phyloP scores from a whole-genome alignment of 2,329 filamentous ascomycete species.

The Beauveria medogensis region DNA sequence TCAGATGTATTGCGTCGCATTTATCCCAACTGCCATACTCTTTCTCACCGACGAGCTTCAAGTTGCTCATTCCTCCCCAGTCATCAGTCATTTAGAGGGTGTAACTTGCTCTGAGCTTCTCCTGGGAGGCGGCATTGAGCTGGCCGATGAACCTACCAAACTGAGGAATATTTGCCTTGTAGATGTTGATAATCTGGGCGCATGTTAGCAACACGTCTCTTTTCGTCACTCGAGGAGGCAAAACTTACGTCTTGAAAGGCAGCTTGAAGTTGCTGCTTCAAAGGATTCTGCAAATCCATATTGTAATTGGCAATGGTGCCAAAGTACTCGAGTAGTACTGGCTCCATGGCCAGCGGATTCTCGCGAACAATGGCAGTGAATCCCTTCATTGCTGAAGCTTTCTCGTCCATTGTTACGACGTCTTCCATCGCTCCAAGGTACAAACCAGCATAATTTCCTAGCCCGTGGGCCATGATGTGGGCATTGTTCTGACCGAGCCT shows the following conservation, averaged over 20 bases:
- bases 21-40: neutral
- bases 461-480: constrained; percentile 67
- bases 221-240: neutral
- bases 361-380: constrained; percentile 77
- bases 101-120: constrained; percentile 41
- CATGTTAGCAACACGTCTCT: constrained; percentile 1
- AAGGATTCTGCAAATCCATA: constrained; percentile 49
- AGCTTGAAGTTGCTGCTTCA: constrained; percentile 58
- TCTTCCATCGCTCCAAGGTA: constrained; percentile 78
- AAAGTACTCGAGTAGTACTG: constrained; percentile 74
- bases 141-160: constrained; percentile 47
- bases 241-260: constrained; percentile 67
- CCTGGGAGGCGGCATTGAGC: constrained; percentile 41
- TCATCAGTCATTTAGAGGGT: constrained; percentile 23
- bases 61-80: neutral
- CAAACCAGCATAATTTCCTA: constrained; percentile 70
- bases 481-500: constrained; percentile 75
- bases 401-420: constrained; percentile 84
- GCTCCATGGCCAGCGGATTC: constrained; percentile 90
- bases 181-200: constrained; percentile 42
- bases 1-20: neutral
- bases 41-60: neutral
- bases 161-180: constrained; percentile 52
- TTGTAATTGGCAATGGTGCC: constrained; percentile 72
- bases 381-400: constrained; percentile 85